Percentiles rank a stretch among this genome's conserved stretches.
Conservation (phyloP, 768 basidiomycete genomes). For the Pilatotrama ljubarskyi region DNA sequence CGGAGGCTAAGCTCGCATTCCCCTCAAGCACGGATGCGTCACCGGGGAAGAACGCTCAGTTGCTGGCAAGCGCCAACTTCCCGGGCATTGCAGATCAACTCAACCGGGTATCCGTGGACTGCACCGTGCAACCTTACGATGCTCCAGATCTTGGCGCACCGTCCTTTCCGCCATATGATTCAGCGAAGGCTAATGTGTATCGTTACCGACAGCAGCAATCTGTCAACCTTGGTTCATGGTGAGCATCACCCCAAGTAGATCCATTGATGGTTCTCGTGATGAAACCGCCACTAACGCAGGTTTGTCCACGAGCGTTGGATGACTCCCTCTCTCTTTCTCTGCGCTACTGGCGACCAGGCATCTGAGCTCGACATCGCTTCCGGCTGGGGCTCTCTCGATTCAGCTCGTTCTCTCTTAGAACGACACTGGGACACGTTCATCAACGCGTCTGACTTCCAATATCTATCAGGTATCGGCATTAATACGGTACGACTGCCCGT, state of each 20-base stretch:
- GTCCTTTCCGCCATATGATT: constrained; percentile 50
- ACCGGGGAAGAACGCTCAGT: not conserved
- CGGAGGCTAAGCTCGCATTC: not conserved
- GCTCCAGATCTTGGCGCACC: constrained; percentile 30
- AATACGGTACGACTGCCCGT: constrained; percentile 62
- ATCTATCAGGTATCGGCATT: constrained; percentile 56
- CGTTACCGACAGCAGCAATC: constrained; percentile 64
- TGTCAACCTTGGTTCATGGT: constrained; percentile 70
- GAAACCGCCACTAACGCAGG: too few species aligned
- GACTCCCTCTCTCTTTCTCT: constrained; percentile 62
- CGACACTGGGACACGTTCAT: constrained; percentile 78
- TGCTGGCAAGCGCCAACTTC: not conserved
- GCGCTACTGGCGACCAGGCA: constrained; percentile 49
- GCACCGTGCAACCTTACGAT: constrained; percentile 27
- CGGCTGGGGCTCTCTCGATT: constrained; percentile 51
- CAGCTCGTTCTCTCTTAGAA: constrained; percentile 55
- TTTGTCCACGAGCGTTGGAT: constrained; percentile 79
- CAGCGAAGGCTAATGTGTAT: constrained; percentile 48
- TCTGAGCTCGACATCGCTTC: constrained; percentile 69
- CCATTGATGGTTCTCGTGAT: too few species aligned
- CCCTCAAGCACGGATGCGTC: not conserved
- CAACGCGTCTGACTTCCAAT: constrained; percentile 61
- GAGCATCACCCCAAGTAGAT: not conserved
- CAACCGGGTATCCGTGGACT: constrained; percentile 13
- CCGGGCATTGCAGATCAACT: not conserved